Base-by-base conservation (phyloP, 768 basidiomycete species). In the Rhodosporidiobolus sp. region DNA sequence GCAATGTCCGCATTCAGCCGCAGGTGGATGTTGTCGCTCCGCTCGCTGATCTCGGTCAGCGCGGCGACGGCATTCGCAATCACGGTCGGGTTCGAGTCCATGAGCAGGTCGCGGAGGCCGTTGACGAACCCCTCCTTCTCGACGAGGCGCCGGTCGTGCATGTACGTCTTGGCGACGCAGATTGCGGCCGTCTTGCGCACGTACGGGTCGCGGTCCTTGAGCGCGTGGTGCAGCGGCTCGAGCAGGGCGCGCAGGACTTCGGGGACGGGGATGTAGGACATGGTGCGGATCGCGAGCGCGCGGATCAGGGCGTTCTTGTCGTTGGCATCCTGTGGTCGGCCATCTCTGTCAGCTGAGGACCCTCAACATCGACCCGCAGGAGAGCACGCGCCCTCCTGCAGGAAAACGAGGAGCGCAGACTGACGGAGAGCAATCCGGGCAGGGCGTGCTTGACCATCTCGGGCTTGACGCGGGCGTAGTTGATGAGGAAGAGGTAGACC, bases 141-240 rank as follows among this genome's bases (percentile, higher is more conserved):
- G 32, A 92, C 90, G 77, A 88, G 87, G 70, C 89, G 85, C 38
- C 90, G 88, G 79, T 96, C 95, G 43, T 91, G 90, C 24, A 88
- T 85, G 79, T 95, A 98, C 28, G 98, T 84, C 81, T 99, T 99
- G 24, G 92, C 94, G 22, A 98, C 96, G 78, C 93, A 96, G 35
- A 98, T 94, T 2, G 95, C 94, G 28, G 95, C 94, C 8, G 96
- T 99, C 84, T 99, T 99, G 72, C 96, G 89, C 24, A 99, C 96
- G 81, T 99, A 99, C 28, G 96, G 94, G 81, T 99, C 95, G 24
- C 88, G 85, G 80, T 99, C 96, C 78, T 92, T 91, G 54, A 98
- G 84, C 73, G 90, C 91, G 80, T 96, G 93, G 71, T 92, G 87
- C 43, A 99, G 84, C 63, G 94, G 95, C 69, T 98, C 96, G 53